Base-by-base conservation (phyloP, 148 eudicot species). In the Fagopyrum tataricum region DNA sequence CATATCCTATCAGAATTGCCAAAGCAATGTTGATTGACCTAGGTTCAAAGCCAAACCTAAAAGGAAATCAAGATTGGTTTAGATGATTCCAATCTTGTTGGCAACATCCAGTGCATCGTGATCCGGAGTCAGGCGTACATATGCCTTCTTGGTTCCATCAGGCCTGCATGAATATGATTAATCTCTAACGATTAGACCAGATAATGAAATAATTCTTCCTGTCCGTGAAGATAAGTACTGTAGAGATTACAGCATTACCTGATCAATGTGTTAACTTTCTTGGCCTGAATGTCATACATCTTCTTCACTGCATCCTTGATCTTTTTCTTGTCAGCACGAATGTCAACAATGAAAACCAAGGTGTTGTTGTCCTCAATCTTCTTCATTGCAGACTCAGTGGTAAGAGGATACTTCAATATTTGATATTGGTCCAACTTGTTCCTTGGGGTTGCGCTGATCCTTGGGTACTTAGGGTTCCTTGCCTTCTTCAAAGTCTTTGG, bases 361-460 rank as follows among this genome's bases (percentile, higher is more conserved):
- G 96, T 90, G 66, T 90, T 90, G 85, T 90, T 90, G 70, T 90
- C 92, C 74, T 90, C 96, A 13, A 90, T 90, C 78, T 88, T 90
- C 83, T 92, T 92, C 97, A 90, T 89, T 4, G 97, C 92, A 70
- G 92, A 89, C 62, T 92, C 97, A 4, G 95, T 89, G 71, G 97
- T 92, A 14, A 89, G 75, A 9, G 97, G 97, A 64, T 81, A 92
- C 80, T 86, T 91, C 56, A 91, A 80, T 67, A 91, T 89, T 74
- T 85, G 97, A 76, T 89, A 91, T 0, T 92, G 95, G 74, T 92
- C 97, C 75, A 92, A 79, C 77, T 88, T 92, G 81, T 92, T 88
- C 79, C 97, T 85, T 8, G 87, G 81, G 15, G 97, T 80, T 0
- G 95, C 91, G 80, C 92, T 88, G 72, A 92, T 74, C n/a, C 97